Conservation (phyloP, 2,329 filamentous ascomycete genomes). For the Hawksworthiomyces lignivorus region DNA sequence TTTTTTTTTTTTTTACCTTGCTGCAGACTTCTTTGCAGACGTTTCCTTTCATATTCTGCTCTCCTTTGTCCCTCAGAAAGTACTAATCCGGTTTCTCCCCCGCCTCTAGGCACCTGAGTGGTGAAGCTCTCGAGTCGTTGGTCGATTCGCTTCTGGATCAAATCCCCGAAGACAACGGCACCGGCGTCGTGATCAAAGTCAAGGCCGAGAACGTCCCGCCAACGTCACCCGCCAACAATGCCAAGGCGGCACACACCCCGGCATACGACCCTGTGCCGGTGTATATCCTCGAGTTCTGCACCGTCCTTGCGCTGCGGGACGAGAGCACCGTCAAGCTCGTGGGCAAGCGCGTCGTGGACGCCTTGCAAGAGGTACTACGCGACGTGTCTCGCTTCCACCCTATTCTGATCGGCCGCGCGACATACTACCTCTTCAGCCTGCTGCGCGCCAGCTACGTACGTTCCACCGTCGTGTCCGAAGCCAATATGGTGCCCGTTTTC, state of each 20-base stretch:
- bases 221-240: constrained; percentile 44
- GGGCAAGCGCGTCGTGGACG: constrained; percentile 72
- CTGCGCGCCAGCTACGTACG: constrained; percentile 79
- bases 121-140: constrained; percentile 34
- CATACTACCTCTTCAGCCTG: constrained; percentile 79
- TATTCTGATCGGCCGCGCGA: constrained; percentile 72
- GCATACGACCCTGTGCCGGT: constrained; percentile 79
- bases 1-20: background rate
- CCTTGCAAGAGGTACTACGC: constrained; percentile 72
- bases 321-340: constrained; percentile 62
- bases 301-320: constrained; percentile 71
- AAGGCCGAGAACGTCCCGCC: constrained; percentile 72
- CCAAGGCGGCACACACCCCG: constrained; percentile 48
- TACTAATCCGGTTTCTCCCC: no score
- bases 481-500: no score
- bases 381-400: constrained; percentile 73
- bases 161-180: constrained; percentile 73
- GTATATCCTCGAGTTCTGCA: constrained; percentile 87
- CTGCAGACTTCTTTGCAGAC: no score
- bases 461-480: no score
- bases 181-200: constrained; percentile 75
- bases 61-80: no score
- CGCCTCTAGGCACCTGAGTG: constrained; percentile 29
- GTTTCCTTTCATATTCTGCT: no score
- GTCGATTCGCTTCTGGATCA: constrained; percentile 70